Base-by-base conservation (phyloP, 2,329 filamentous ascomycete genomes). In the Boeremia lycopersici region DNA sequence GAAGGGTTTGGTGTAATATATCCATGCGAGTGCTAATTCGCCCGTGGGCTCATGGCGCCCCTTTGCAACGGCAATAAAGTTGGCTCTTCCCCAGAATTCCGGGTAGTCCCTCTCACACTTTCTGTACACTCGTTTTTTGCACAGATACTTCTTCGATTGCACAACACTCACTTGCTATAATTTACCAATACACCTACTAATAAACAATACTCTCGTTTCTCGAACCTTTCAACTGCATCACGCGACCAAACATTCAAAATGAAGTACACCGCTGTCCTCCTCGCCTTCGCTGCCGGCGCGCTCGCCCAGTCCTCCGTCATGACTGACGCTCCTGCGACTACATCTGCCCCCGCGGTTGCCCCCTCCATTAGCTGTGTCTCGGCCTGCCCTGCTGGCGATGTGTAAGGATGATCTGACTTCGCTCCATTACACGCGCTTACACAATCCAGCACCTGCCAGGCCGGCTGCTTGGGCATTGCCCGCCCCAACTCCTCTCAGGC, bases 401-500 rank as follows among this genome's bases (percentile, higher is more conserved):
- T 80, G 48, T 81, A 78, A 56, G 53, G 19, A 17, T 11, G 2
- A 8, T 13, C 19, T 11, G 8, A 36, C 15, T 25, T 9, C 10
- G 4, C 2, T 12, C n/a, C 11, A 17, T 15, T 29, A 10, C 29
- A 12, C 28, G 12, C 23, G 48, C 53, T 56, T 4, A 56, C 53
- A 50, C 38, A 23, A 31, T 11, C 23, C 48, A 56, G 53, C 33
- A 56, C 48, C 71, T 85, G 82, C 74, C 70, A 76, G 59, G 82
- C 82, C 33, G 65, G 71, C 12, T 85, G 82, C 73, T 74, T 79
- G 61, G 74, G 78, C 33, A 78, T 79, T 34, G 82, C 82, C 29
- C 82, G 79, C 68, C 82, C 82, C 58, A 79, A 78, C 68, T 74
- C 77, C n/a, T 65, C 68, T 42, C 76, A 81, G 70, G 79, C 75